A percentile compares a stretch with the other conserved stretches of the same genome.
Evolutionary conservation across 2,329 filamentous ascomycete species (phyloP).

Genomic region (Ceratocystis smalleyi): DNA sequence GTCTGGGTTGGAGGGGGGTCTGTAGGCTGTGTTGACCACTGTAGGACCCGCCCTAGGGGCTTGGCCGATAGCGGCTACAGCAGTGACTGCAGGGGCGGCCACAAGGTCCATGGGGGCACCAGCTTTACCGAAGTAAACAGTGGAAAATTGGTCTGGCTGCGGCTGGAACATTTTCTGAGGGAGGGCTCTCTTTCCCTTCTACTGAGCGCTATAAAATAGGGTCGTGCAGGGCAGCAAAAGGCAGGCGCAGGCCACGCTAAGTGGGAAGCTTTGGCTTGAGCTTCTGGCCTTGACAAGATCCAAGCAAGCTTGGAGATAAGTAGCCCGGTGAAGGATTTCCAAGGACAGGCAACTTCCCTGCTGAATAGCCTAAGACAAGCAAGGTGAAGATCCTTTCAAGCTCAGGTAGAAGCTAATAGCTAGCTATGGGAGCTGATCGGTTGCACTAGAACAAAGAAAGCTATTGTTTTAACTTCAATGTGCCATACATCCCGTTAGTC

Average conservation of each 20-base stretch:
- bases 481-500: background rate
- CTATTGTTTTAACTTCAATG: background rate
- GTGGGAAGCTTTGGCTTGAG: constrained; percentile 3
- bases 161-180: constrained; percentile 38
- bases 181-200: background rate
- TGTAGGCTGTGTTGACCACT: background rate
- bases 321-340: background rate
- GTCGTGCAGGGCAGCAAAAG: background rate
- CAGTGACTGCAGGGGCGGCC: background rate
- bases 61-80: background rate
- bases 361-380: background rate
- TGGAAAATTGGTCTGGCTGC: constrained; percentile 34
- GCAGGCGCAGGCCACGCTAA: background rate
- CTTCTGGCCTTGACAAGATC: background rate
- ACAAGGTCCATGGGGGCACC: background rate
- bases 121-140: constrained; percentile 25
- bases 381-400: background rate
- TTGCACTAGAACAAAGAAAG: background rate
- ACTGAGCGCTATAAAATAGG: no score
- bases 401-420: background rate
- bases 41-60: background rate
- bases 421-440: background rate
- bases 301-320: background rate
- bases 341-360: constrained; percentile 2
- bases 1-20: background rate